These are phyloP conservation scores for Blastobotrys robertii DNA, from an alignment of 805 yeast genomes.

Conservation along the genomic window DNA sequence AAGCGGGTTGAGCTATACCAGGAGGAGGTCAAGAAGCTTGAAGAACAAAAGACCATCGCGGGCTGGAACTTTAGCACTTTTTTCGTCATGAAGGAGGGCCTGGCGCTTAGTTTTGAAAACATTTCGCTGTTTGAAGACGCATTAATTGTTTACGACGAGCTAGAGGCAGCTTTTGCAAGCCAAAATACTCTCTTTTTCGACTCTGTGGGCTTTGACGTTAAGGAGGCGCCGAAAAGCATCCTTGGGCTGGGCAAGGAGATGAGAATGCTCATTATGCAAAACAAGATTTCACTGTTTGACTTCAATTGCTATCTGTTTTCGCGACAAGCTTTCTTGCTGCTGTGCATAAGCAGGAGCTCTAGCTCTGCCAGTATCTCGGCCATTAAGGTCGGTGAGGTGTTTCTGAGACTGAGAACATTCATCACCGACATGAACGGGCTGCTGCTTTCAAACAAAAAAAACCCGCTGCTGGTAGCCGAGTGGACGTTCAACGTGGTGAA, in stretches of 20 bases:
- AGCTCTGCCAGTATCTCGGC: constrained; percentile 16
- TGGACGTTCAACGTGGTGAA: constrained; percentile 34
- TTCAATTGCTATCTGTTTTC: constrained; percentile 30
- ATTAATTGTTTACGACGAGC: constrained; percentile 38
- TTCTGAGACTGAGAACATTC: constrained; percentile 28
- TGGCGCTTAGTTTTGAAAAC: constrained; percentile 44
- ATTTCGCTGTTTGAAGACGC: constrained; percentile 56
- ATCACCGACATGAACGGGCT: constrained; percentile 31
- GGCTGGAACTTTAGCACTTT: constrained; percentile 39
- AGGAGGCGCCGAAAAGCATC: constrained; percentile 9
- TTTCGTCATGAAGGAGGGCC: constrained; percentile 38
- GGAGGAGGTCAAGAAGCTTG: constrained; percentile 31
- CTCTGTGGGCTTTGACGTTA: constrained; percentile 21
- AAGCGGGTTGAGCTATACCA: constrained; percentile 35
- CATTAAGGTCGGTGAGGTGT: constrained; percentile 20
- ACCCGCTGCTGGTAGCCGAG: constrained; percentile 18
- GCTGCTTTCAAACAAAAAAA: constrained; percentile 17
- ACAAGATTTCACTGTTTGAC: constrained; percentile 30
- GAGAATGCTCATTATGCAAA: constrained; percentile 26
- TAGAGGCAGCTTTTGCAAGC: constrained; percentile 29
- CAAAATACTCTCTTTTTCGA: constrained; percentile 19
- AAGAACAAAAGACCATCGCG: constrained; percentile 25
- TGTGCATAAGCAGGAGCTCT: constrained; percentile 22
- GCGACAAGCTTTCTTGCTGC: constrained; percentile 27
- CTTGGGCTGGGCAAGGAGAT: constrained; percentile 14